Percentiles rank a stretch among this genome's conserved stretches.
These are phyloP conservation scores for Tolypocladium capitatum DNA, from an alignment of 2,329 filamentous ascomycete genomes.

Conservation along the genomic window DNA sequence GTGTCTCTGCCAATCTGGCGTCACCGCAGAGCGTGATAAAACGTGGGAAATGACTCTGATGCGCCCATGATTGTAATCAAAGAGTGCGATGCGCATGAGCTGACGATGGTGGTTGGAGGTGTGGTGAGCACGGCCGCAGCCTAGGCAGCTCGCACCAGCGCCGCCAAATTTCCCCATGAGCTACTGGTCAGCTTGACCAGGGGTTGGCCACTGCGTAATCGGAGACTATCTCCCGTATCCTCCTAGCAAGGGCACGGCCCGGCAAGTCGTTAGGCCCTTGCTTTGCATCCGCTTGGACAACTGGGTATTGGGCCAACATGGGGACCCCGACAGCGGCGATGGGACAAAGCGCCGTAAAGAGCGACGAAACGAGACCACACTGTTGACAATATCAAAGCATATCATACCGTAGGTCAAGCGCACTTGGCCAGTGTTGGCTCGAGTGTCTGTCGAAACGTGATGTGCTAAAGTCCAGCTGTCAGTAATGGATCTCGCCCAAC, in stretches of 20 bases:
- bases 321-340: neutral
- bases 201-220: neutral
- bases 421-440: neutral
- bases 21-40: neutral
- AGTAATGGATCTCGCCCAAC: constrained; percentile 1
- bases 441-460: neutral
- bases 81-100: neutral
- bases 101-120: neutral
- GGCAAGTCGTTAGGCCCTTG: too few species aligned
- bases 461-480: too few species aligned
- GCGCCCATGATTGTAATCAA: neutral
- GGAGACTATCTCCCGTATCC: neutral
- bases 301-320: neutral
- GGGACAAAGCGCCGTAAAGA: neutral
- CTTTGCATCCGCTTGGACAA: neutral
- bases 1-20: neutral
- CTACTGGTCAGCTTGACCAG: neutral
- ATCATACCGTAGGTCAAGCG: neutral
- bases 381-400: neutral
- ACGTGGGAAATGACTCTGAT: constrained; percentile 1
- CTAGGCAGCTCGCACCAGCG: neutral
- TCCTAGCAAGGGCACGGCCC: neutral
- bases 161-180: neutral
- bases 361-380: neutral
- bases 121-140: neutral